phyloP scores from a whole-genome alignment of 169 alveolate genomes.

The Cryptosporidium meleagridis region DNA sequence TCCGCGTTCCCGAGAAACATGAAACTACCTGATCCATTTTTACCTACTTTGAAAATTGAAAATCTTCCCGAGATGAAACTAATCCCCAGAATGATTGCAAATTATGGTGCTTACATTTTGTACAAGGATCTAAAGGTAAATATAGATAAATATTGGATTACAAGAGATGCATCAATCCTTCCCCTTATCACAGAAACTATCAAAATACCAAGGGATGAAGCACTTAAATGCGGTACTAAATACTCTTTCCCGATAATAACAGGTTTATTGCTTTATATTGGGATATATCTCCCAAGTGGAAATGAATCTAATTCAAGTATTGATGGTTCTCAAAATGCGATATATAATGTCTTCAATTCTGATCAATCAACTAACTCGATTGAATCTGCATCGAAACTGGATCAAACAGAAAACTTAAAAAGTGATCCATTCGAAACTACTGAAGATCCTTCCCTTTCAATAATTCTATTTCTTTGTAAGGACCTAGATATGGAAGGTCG shows the following conservation, averaged over 20 bases:
- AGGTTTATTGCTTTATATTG: constrained; percentile 63
- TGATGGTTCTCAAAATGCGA: constrained; percentile 9
- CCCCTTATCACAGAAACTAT: constrained; percentile 33
- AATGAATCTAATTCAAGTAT: constrained; percentile 13
- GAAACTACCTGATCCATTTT: constrained; percentile 93
- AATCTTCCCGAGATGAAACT: constrained; percentile 88
- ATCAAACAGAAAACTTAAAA: background rate
- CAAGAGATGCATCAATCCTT: constrained; percentile 68
- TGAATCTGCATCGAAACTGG: constrained; percentile 21
- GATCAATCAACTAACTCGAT: background rate
- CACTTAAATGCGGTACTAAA: constrained; percentile 50
- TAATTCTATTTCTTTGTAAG: constrained; percentile 82
- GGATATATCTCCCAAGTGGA: constrained; percentile 66
- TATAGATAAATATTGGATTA: constrained; percentile 52
- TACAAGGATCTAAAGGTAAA: constrained; percentile 28
- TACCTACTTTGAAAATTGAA: constrained; percentile 89
- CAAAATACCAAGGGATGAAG: constrained; percentile 56
- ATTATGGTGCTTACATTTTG: constrained; percentile 40
- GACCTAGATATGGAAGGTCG: constrained; percentile 87
- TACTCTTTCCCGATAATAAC: constrained; percentile 56
- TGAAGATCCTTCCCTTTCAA: constrained; percentile 81
- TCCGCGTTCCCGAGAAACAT: constrained; percentile 94
- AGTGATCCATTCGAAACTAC: background rate
- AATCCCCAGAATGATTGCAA: constrained; percentile 85
- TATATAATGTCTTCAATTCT: background rate